These are phyloP conservation scores for Turritis glabra DNA, from an alignment of 345 rosid species.

Conservation along the genomic window DNA sequence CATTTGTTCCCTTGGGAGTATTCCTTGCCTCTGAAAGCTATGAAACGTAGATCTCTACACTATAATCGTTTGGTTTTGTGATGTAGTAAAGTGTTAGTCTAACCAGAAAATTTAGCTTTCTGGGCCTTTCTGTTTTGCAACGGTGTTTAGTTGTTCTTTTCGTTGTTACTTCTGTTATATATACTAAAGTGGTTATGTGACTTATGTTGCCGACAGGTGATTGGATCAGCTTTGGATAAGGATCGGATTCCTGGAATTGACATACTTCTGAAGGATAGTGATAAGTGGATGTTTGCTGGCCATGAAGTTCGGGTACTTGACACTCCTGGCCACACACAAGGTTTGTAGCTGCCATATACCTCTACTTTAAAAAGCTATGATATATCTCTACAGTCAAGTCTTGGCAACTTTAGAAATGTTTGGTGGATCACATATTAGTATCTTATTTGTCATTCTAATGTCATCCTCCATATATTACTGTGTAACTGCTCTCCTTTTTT, in stretches of 20 bases:
- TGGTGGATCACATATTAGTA: not conserved
- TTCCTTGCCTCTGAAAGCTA: not conserved
- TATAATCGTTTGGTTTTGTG: constrained; percentile 1
- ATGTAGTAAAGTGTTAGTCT: not conserved
- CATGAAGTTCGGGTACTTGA: constrained; percentile 85
- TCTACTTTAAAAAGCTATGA: not conserved
- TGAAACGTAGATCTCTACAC: not conserved
- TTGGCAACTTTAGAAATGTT: not conserved
- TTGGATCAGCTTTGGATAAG: constrained; percentile 77
- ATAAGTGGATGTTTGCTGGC: constrained; percentile 98
- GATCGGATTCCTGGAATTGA: constrained; percentile 94
- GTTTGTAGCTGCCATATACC: constrained; percentile 42
- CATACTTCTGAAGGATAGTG: constrained; percentile 77
- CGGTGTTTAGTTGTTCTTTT: constrained; percentile 3
- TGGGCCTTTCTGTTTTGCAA: constrained; percentile 6
- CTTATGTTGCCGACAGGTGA: constrained; percentile 62
- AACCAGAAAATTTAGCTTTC: not conserved
- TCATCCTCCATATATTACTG: not conserved
- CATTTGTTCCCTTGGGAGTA: constrained; percentile 9
- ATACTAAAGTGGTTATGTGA: not conserved
- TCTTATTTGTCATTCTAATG: constrained; percentile 4
- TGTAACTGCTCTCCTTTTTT: not conserved
- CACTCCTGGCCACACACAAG: constrained; percentile 98
- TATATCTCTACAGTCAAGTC: not conserved
- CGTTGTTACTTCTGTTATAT: not conserved